Conservation (phyloP, 1,284 basidiomycete genomes). For the Termitomyces sp. region DNA sequence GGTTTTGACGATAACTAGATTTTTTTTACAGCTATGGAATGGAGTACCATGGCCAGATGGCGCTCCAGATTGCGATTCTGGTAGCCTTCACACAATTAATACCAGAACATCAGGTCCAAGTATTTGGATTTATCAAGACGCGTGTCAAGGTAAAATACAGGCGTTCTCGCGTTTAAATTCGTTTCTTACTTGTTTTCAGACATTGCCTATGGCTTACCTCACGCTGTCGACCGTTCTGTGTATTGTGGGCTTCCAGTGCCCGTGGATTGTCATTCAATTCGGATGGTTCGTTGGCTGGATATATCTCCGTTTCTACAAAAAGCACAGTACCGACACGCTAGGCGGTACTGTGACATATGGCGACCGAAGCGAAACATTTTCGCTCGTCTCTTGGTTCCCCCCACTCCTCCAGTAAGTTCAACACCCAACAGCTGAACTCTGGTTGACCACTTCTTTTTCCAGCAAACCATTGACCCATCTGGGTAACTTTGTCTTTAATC, state of each 20-base stretch:
- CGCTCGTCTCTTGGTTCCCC: constrained; percentile 96
- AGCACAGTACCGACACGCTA: constrained; percentile 56
- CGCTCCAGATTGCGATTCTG: constrained; percentile 84
- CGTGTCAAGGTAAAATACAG: constrained; percentile 77
- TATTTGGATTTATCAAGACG: constrained; percentile 81
- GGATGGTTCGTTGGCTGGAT: constrained; percentile 96
- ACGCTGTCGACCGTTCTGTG: constrained; percentile 88
- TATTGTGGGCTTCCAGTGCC: constrained; percentile 84
- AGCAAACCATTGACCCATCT: constrained; percentile 66
- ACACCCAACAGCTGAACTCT: constrained; percentile 7
- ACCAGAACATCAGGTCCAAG: constrained; percentile 94
- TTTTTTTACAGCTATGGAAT: constrained; percentile 65
- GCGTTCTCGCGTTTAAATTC: constrained; percentile 3
- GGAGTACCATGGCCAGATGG: constrained; percentile 89
- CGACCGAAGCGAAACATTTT: constrained; percentile 94
- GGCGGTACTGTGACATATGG: constrained; percentile 68
- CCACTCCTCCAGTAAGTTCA: constrained; percentile 77
- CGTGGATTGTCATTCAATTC: constrained; percentile 96
- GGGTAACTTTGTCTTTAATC: constrained; percentile 63
- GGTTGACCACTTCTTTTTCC: constrained; percentile 11
- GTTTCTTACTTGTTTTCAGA: constrained; percentile 39
- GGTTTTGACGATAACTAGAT: constrained; percentile 4
- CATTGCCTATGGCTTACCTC: constrained; percentile 90
- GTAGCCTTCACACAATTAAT: constrained; percentile 98
- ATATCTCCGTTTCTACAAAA: constrained; percentile 96